Base-by-base conservation (phyloP, 306 rosid species). In the Neltuma alba region DNA sequence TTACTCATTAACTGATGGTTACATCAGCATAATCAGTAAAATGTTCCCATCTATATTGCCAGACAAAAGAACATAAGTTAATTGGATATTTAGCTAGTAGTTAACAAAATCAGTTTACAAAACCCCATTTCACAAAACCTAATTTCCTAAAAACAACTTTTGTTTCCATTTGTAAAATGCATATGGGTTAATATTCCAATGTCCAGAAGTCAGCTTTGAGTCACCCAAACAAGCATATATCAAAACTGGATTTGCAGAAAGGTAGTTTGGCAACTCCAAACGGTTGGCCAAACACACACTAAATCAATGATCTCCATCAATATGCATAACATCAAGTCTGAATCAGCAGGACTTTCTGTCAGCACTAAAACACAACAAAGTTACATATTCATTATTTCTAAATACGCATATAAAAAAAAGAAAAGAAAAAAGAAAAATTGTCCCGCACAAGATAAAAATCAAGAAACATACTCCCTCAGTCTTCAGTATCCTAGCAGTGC, bases 391-490 rank as follows among this genome's bases (percentile, higher is more conserved):
- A 52, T 79, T 37, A 80, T 34, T 50, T 77, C 21, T 63, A 65
- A 70, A 63, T 52, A 23, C 27, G 54, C 40, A 76, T 28, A 69
- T 34, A 57, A 70, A 77, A 52, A n/a, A n/a, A n/a, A n/a, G n/a
- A n/a, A n/a, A n/a, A n/a, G n/a, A n/a, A n/a, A n/a, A 15, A 75
- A 68, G 45, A 78, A 62, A 25, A 65, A 68, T 76, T 73, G 34
- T 76, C 52, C 69, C 68, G 28, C 30, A 28, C 33, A 62, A 76
- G 63, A 70, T 45, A 78, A 81, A 80, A 77, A 66, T 87, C 65
- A 78, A 80, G 75, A 79, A 80, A 63, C 92, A 83, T 91, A 95
- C 98, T 45, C 99, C 99, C 78, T 95, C 99, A 15, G 94, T 92
- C 91, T 84, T 83, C 80, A 92, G 86, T 86, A 91, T 91, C 91